Base-by-base conservation (phyloP, 768 basidiomycete species). In the Rossbeevera mucosa region DNA sequence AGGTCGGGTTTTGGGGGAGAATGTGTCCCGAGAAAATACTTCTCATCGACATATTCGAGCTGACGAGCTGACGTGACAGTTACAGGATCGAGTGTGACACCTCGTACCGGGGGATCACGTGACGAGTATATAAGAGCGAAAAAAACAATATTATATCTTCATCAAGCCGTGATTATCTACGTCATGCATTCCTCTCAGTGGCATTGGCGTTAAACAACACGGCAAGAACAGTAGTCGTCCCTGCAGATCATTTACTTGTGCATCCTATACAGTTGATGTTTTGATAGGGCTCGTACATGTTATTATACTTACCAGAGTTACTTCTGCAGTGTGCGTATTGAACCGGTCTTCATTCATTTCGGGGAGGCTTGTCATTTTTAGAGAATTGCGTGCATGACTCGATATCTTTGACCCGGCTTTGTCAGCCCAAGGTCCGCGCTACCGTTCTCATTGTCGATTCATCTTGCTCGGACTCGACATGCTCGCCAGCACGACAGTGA, bases 161-260 rank as follows among this genome's bases (percentile, higher is more conserved):
- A 44, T 52, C 50, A n/a, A n/a, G 79, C 82, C 81, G 76, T 64
- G 76, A 74, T 72, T 82, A 85, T 85, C 83, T 79, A 81, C 81
- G 76, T 74, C 76, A 71, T 74, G 76, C 73, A 58, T 43, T 26
- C 70, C 43, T 60, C 45, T 44, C 56, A 72, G 71, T 73, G 72
- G 79, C 76, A 71, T 67, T 66, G 78, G 71, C 77, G 84, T 83
- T 86, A 86, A 86, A 86, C 83, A 61, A 76, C 79, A 67, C 76
- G 81, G 83, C 83, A 53, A 86, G 59, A 86, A 46, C 9, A 51
- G 75, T 31, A 31, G 12, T 56, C 60, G 58, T 64, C 66, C 71
- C 69, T 70, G 80, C 81, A 84, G 82, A 83, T 76, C 76, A 75
- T 83, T 78, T 69, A 69, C 77, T 77, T 71, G 74, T 63, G 54